Base-by-base conservation (phyloP, 2,329 filamentous ascomycete species). In the Aspergillus ruber region DNA sequence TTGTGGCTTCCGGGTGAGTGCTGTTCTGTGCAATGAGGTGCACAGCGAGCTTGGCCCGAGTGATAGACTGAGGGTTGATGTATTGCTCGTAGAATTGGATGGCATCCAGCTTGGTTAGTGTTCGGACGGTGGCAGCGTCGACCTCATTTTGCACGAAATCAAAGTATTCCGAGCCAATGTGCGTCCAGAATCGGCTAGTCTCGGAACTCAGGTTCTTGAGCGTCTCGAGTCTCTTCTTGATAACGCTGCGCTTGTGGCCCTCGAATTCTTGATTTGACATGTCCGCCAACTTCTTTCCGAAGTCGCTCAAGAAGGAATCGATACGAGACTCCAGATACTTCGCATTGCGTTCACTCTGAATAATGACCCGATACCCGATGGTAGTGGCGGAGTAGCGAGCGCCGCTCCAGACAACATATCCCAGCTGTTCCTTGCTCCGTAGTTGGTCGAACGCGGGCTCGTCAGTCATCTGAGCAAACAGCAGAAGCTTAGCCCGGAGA, bases 391-490 rank as follows among this genome's bases (percentile, higher is more conserved):
- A 82, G 45, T 80, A 79, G 35, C 85, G 77, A 9, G 83, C 77
- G 23, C 89, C 88, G 43, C 87, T 91, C 69, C 91, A 95, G 0
- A 98, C 91, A 45, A 98, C 88, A 59, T 98, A 98, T 10, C 93
- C 93, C 6, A 98, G 84, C 70, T 98, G 91, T 67, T 98, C 91
- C 69, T 97, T 96, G 39, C 93, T 97, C 43, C 93, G 83, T 6
- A 98, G 78, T 66, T 95, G 90, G 68, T 98, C 89, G 63, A 97
- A 98, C 7, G 86, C 86, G 3, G 90, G 90, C 71, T 98, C 93
- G 48, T 95, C 87, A 0, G 89, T 84, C 72, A 98, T 86, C 68
- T 97, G 93, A 21, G 88, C 86, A 38, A 96, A 78, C 5, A 98
- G 77, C 38, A 94, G 75, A 0, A 88, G 78, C 67, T 87, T 90